A percentile compares a stretch with the other conserved stretches of the same genome.
These are phyloP conservation scores for Achaetomiella virescens DNA, from an alignment of 495 filamentous ascomycete genomes.

Conservation along the genomic window DNA sequence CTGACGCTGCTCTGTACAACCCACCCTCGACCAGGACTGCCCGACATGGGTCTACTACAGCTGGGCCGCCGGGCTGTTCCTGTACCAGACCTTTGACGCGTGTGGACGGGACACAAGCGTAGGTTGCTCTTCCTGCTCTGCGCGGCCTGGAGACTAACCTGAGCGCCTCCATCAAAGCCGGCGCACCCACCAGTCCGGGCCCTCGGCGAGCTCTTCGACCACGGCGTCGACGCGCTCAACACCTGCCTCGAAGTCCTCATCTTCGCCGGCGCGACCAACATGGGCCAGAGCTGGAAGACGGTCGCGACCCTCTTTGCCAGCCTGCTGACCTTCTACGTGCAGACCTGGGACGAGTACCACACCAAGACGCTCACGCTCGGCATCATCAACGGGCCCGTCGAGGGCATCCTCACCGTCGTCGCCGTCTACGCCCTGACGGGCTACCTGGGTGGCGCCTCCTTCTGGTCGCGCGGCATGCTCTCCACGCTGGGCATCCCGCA, in stretches of 20 bases:
- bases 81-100: constrained; percentile 98
- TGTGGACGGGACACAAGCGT: constrained; percentile 93
- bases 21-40: constrained; percentile 89
- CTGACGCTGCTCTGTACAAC: constrained; percentile 91
- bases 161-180: constrained; percentile 47
- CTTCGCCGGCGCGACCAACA: constrained; percentile 84
- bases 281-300: constrained; percentile 89
- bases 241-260: constrained; percentile 89
- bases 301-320: constrained; percentile 72
- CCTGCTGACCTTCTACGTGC: constrained; percentile 84
- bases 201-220: constrained; percentile 93
- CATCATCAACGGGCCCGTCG: constrained; percentile 88
- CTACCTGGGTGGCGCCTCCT: constrained; percentile 75
- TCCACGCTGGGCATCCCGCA: constrained; percentile 61
- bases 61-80: constrained; percentile 82
- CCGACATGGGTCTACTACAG: constrained; percentile 90
- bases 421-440: constrained; percentile 80
- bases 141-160: background rate
- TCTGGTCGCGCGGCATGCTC: constrained; percentile 85
- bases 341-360: constrained; percentile 99
- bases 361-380: constrained; percentile 92
- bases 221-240: constrained; percentile 95
- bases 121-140: constrained; percentile 31
- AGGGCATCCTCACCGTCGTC: constrained; percentile 83
- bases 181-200: constrained; percentile 86